phyloP scores from a whole-genome alignment of 164 flowering plant genomes.

The Chimonanthus praecox region DNA sequence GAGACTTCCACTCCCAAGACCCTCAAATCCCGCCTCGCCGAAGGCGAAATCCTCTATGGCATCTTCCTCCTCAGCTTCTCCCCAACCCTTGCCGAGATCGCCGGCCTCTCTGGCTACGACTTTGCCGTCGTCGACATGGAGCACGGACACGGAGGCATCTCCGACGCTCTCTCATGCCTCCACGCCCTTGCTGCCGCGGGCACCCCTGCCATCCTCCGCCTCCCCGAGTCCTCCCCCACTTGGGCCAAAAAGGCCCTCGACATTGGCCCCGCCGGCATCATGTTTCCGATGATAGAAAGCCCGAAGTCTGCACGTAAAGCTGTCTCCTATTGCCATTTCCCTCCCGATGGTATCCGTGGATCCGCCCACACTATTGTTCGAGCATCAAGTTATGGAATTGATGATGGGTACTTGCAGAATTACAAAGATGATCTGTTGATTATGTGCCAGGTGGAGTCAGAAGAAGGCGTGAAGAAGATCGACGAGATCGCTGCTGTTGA shows the following conservation, averaged over 20 bases:
- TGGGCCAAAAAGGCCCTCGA: constrained; percentile 96
- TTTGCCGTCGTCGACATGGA: constrained; percentile 90
- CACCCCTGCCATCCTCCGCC: constrained; percentile 64
- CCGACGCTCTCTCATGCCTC: constrained; percentile 64
- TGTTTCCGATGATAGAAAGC: constrained; percentile 88
- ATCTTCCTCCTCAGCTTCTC: constrained; percentile 81
- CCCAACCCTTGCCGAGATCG: constrained; percentile 82
- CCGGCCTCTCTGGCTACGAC: constrained; percentile 83
- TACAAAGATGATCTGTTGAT: constrained; percentile 70
- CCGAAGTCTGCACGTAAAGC: constrained; percentile 51
- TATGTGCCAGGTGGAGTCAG: constrained; percentile 86
- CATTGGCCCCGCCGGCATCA: constrained; percentile 86
- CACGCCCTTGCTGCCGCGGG: constrained; percentile 63
- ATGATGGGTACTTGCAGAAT: constrained; percentile 60
- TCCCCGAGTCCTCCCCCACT: constrained; percentile 57
- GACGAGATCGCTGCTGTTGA: constrained; percentile 81
- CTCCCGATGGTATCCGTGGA: constrained; percentile 81
- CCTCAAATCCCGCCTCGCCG: constrained; percentile 67
- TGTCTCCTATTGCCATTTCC: constrained; percentile 76
- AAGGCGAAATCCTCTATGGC: constrained; percentile 80
- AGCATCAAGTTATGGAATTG: constrained; percentile 73
- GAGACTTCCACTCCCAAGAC: constrained; percentile 13
- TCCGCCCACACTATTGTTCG: constrained; percentile 78
- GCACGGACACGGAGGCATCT: constrained; percentile 79
- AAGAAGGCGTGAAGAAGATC: constrained; percentile 51